Evolutionary conservation across 2,329 filamentous ascomycete genomes (phyloP), one percentile per base, ranked within the genome.

Genomic region (Dendryphion nanum): DNA sequence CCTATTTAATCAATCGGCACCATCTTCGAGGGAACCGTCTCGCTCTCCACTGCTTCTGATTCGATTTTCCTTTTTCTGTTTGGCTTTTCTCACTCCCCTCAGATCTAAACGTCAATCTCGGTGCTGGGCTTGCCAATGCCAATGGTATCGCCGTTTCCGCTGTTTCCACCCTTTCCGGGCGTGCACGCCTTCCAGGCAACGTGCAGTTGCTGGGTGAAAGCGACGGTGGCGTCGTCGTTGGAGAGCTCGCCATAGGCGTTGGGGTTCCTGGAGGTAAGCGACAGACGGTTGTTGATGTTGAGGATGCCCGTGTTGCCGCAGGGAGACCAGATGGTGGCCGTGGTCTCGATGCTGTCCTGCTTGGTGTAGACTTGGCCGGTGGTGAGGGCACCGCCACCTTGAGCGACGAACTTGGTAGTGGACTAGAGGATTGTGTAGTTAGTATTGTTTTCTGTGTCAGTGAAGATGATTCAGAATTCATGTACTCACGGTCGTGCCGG

Each of bases 301-400:
- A 63, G 48, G 34, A 63, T 54, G 12, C 59, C 59, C 32, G 45
- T 59, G 38, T 41, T 52, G 39, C 59, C 59, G 44, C 59, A 63
- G 0, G 59, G 59, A 6, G 57, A 61, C 59, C 59, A 63, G 41
- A 61, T 48, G 29, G 53, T 55, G 2, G 59, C 55, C 1, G 58
- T 61, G 12, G 59, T 61, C 50, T 63, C 59, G 30, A 63, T 42
- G 10, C 53, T 51, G 52, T 76, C 73, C 33, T 66, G 65, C 59
- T 72, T 69, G 45, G 61, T 60, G 61, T 75, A 76, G 56, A 75
- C 59, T 21, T 58, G 50, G 35, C 55, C 64, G 28, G 57, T 53
- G 33, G 47, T 52, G 20, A 72, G 71, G 15, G 66, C 66, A 12
- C 57, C 62, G 54, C 72, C 53, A 33, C 59, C 59, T 0, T 21